Base-by-base conservation (phyloP, 495 filamentous ascomycete genomes). In the Stereocaulon alpinum region DNA sequence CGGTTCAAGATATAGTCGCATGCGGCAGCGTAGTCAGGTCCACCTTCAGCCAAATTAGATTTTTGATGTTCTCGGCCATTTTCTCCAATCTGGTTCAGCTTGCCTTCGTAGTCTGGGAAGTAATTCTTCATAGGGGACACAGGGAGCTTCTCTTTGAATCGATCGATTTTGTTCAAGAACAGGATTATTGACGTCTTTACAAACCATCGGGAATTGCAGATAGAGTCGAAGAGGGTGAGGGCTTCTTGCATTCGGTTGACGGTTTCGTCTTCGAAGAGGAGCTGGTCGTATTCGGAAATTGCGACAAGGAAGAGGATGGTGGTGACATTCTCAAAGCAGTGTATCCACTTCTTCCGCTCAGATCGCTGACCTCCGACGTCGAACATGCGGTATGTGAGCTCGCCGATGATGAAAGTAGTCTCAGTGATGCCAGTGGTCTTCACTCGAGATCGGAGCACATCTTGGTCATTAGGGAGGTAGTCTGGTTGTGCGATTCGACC, bases 281-380 rank as follows among this genome's bases (percentile, higher is more conserved):
- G 79, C 74, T 97, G 93, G 71, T 98, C 93, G 80, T 98, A 98
- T 71, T 96, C 93, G 67, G 93, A 97, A 71, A 98, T 98, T 72
- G 93, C 93, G 58, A 97, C 93, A 58, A 98, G 75, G 84, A 98
- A 98, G 40, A 98, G 87, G 66, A 98, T 95, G 18, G 93, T 95
- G 48, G 92, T 96, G 68, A 98, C 93, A 67, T 98, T 97, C 77
- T 98, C 93, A 76, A 98, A 98, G 79, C 92, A 95, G 78, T 99
- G 93, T 61, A 99, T 99, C 93, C 93, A 99, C 86, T 99, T 99
- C 86, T 99, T 99, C 64, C 93, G 87, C 74, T 99, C 93, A 1
- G 94, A 97, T 66, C 93, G 86, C 75, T 97, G 93, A 67, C 93
- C 93, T 79, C 93, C 93, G 37, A 99, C 93, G 71, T 99, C 93